Evolutionary conservation across 2,329 filamentous ascomycete genomes (phyloP), one percentile per base, ranked within the genome.

Genomic region (Whalleya microplaca): DNA sequence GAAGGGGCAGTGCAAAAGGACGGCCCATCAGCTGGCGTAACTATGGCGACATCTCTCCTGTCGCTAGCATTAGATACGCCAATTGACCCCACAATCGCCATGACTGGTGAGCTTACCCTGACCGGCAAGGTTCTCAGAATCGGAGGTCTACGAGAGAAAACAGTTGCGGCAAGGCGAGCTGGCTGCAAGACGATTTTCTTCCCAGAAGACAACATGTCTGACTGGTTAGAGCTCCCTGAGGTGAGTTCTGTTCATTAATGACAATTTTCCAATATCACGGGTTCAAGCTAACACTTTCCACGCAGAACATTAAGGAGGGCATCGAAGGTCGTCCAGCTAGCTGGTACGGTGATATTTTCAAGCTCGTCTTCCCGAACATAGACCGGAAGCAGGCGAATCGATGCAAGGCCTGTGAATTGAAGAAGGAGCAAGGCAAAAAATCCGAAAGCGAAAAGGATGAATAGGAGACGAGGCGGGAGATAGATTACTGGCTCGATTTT

Each of bases 1-100:
- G 95, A 99, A 73, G 95, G 95, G 5, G 95, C 95, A 8, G 93
- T 97, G 53, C 91, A 90, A 65, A 99, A 99, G 77, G 95, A 99
- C 71, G 95, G 90, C 0, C 91, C 91, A 3, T 93, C 89, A 46
- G 95, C 95, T 19, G 95, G 95, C 72, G 95, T 99, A 69, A 99
- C 95, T 6, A 99, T 99, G 95, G 90, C 95, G n/a, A 96, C 92
- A 6, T 92, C 90, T 56, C 76, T 99, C 67, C 80, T 99, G 48
- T 94, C 90, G 50, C 80, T 99, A 59, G 94, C 92, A 8, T 78
- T 98, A 41, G 86, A 96, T 64, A 83, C 84, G 45, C 83, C 88
- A 16, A 82, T 99, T 48, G 83, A 92, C 69, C 91, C 94, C 6
- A 92, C 91, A 0, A 87, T 98, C 65, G 94, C 96, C 56, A 99